phyloP scores from a whole-genome alignment of 2,329 filamentous ascomycete species.

The Xylariaceae sp. region DNA sequence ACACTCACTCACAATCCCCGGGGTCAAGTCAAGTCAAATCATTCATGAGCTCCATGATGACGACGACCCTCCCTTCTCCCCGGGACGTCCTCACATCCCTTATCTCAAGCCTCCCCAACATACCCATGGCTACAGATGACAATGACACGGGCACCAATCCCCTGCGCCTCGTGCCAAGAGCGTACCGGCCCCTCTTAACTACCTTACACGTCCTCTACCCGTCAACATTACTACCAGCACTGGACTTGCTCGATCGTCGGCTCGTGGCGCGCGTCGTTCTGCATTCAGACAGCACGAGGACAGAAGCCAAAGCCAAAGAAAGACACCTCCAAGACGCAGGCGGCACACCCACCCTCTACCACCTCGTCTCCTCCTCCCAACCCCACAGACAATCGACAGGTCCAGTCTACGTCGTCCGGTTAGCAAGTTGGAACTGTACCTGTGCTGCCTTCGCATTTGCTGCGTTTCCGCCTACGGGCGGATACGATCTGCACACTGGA shows the following conservation, averaged over 20 bases:
- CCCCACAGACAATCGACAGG: constrained; percentile 28
- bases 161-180: constrained; percentile 33
- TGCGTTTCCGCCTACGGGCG: constrained; percentile 47
- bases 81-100: constrained; percentile 46
- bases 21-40: no score
- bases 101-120: constrained; percentile 38
- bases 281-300: background rate
- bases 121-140: constrained; percentile 22
- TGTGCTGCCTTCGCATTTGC: constrained; percentile 80
- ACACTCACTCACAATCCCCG: no score
- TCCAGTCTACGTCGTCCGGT: constrained; percentile 62
- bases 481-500: constrained; percentile 4
- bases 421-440: constrained; percentile 78
- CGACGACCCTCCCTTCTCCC: constrained; percentile 35
- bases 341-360: constrained; percentile 36
- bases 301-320: background rate
- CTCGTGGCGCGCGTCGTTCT: constrained; percentile 57
- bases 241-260: constrained; percentile 78
- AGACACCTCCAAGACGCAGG: background rate
- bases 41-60: no score
- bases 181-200: constrained; percentile 56
- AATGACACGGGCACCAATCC: constrained; percentile 29
- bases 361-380: constrained; percentile 60
- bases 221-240: constrained; percentile 70
- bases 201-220: constrained; percentile 85